phyloP scores from a whole-genome alignment of 2,329 filamentous ascomycete species.

The Cryphonectria parasitica region DNA sequence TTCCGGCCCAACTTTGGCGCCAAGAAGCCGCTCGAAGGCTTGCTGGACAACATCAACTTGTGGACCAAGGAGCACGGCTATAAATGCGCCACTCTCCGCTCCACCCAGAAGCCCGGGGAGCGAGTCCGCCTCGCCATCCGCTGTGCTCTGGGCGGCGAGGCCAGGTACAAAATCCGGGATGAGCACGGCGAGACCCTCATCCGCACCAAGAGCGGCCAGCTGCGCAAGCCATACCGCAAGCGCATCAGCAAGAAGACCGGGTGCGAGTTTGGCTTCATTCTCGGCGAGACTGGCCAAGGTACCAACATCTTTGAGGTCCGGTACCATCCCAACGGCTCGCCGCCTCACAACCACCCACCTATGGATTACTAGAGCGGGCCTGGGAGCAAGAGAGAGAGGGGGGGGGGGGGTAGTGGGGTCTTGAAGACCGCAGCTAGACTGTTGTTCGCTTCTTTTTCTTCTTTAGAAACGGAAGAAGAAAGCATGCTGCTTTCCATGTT shows the following conservation, averaged over 20 bases:
- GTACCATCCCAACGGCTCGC: slow-evolving; percentile 29
- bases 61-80: slow-evolving; percentile 31
- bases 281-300: slow-evolving; percentile 30
- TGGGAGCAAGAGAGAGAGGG: background rate
- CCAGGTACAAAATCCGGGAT: slow-evolving; percentile 29
- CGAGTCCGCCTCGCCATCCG: slow-evolving; percentile 28
- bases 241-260: slow-evolving; percentile 31
- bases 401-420: accelerated
- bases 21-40: slow-evolving; percentile 30
- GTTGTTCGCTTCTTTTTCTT: too few species aligned
- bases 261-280: slow-evolving; percentile 30
- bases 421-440: background rate
- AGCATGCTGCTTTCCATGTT: background rate
- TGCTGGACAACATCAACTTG: slow-evolving; percentile 30
- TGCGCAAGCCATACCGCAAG: slow-evolving; percentile 31
- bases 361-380: slow-evolving; percentile 19
- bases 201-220: slow-evolving; percentile 30
- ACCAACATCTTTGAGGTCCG: slow-evolving; percentile 30
- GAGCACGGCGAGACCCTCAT: slow-evolving; percentile 30
- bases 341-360: slow-evolving; percentile 29
- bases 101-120: slow-evolving; percentile 29
- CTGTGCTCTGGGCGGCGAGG: slow-evolving; percentile 30
- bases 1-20: slow-evolving; percentile 31
- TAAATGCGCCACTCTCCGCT: slow-evolving; percentile 30
- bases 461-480: too few species aligned